Conservation (phyloP, 2,329 filamentous ascomycete genomes). For the Thelonectria blattea region DNA sequence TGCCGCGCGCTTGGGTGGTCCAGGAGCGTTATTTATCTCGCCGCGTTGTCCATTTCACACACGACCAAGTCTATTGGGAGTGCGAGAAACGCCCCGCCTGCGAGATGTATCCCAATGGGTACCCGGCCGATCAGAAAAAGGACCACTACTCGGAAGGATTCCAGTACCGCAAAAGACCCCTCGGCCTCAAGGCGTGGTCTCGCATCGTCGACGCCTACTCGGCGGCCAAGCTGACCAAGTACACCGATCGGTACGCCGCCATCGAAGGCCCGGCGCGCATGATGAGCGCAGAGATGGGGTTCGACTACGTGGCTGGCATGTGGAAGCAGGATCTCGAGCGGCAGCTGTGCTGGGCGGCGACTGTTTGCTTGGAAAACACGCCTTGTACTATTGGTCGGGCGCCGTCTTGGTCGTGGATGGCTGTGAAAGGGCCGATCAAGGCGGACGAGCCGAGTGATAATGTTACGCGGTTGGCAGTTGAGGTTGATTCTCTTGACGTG, state of each 20-base stretch:
- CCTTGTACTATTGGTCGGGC: neutral
- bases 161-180: neutral
- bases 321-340: neutral
- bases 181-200: neutral
- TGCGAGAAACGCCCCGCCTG: neutral
- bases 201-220: neutral
- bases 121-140: neutral
- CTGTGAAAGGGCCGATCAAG: neutral
- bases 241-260: neutral
- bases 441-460: neutral
- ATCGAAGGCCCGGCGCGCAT: neutral
- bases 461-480: neutral
- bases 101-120: neutral
- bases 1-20: neutral
- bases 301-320: neutral
- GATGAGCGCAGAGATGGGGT: neutral
- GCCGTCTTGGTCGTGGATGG: neutral
- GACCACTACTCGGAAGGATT: neutral
- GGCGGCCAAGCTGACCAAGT: neutral
- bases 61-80: neutral
- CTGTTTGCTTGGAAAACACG: neutral
- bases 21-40: neutral
- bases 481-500: neutral
- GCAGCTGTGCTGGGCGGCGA: neutral
- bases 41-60: neutral